These are phyloP conservation scores for Phellopilus nigrolimitatus DNA, from an alignment of 1,284 basidiomycete genomes.

Conservation along the genomic window DNA sequence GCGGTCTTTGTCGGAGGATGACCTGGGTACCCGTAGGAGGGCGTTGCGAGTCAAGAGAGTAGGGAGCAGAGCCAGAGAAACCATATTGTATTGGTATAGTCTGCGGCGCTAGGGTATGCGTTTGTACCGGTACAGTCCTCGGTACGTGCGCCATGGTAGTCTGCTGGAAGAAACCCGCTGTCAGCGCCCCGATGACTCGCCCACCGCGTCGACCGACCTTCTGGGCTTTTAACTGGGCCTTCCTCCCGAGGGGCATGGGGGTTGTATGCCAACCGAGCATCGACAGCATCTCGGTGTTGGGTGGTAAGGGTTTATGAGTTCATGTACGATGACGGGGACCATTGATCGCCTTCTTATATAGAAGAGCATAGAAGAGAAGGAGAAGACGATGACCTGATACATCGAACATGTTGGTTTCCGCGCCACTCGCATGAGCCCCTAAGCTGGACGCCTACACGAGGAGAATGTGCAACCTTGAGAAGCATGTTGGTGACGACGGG, in stretches of 20 bases:
- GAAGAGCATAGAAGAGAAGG: constrained; percentile 1
- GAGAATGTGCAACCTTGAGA: constrained; percentile 6
- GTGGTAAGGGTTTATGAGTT: constrained; percentile 1
- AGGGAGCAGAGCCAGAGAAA: constrained; percentile 10
- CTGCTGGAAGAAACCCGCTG: constrained; percentile 3
- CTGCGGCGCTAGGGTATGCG: constrained; percentile 6
- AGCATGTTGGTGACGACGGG: constrained; percentile 13
- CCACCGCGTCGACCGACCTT: constrained; percentile 9
- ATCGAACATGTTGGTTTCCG: constrained; percentile 16
- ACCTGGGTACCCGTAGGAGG: constrained; percentile 11
- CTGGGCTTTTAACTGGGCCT: constrained; percentile 12
- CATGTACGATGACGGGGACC: constrained; percentile 5
- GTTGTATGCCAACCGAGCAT: constrained; percentile 17
- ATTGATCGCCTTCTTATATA: constrained; percentile 8
- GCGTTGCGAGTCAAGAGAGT: constrained; percentile 16
- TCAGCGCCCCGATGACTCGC: neutral
- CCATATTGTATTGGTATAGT: constrained; percentile 4
- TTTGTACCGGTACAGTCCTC: constrained; percentile 3
- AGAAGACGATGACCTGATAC: constrained; percentile 5
- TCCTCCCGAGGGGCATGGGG: constrained; percentile 14
- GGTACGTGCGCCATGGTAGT: constrained; percentile 1
- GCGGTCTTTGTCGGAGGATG: constrained; percentile 6
- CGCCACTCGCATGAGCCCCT: constrained; percentile 14
- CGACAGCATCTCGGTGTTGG: constrained; percentile 14
- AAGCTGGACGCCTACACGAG: constrained; percentile 15